These are phyloP conservation scores for Yamadazyma olivae DNA, from an alignment of 805 yeast genomes.

Conservation along the genomic window DNA sequence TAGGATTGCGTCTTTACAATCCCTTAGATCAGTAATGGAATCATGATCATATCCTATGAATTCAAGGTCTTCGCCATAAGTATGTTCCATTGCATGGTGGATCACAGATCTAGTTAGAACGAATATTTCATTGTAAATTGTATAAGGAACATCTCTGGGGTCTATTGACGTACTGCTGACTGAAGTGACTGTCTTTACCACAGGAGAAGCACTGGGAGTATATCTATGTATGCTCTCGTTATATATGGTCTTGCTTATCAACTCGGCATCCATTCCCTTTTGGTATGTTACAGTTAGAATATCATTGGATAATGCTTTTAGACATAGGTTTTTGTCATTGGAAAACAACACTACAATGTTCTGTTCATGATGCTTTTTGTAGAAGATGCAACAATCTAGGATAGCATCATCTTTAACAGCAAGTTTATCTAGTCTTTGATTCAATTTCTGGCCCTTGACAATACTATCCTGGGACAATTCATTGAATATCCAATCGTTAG, in stretches of 20 bases:
- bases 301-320: conserved; percentile 68
- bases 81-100: conserved; percentile 48
- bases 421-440: conserved; percentile 47
- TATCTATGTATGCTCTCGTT: conserved; percentile 28
- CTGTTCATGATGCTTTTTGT: conserved; percentile 35
- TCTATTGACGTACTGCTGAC: neutral
- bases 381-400: conserved; percentile 76
- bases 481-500: conserved; percentile 73
- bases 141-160: conserved; percentile 14
- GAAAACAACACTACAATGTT: conserved; percentile 60
- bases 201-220: neutral
- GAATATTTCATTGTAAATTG: conserved; percentile 41
- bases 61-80: conserved; percentile 56
- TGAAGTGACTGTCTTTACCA: neutral
- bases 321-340: conserved; percentile 80
- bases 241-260: conserved; percentile 40
- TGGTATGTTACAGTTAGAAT: conserved; percentile 59
- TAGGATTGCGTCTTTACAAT: conserved; percentile 40
- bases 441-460: conserved; percentile 58
- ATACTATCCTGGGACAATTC: conserved; percentile 51
- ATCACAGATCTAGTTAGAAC: conserved; percentile 43
- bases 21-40: conserved; percentile 31
- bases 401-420: conserved; percentile 75
- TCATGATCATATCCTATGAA: conserved; percentile 47
- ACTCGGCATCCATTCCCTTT: conserved; percentile 40